Evolutionary conservation across 2,329 filamentous ascomycete species (phyloP), one percentile per base, ranked within the genome.

Genomic region (Aureobasidium leucospermi): DNA sequence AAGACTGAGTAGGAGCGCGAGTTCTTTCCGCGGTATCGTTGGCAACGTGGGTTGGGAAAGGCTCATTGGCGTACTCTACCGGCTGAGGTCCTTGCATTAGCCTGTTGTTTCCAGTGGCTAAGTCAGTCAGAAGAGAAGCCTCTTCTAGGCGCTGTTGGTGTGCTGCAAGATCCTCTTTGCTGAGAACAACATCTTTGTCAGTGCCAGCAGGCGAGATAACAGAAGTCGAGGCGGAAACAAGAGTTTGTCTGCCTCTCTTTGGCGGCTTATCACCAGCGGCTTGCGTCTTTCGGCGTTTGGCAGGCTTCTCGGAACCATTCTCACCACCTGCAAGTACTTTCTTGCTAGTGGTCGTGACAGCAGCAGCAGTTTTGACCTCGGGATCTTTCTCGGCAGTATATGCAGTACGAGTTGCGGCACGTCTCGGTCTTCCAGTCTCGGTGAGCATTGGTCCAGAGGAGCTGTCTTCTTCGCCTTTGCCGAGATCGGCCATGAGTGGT

Each of bases 391-490:
- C 87, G 60, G 80, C 83, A 43, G 83, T 83, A 76, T 86, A 92
- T 0, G 85, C 89, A 0, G 86, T 89, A 3, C 89, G 88, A 10
- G 89, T 88, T 29, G 79, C 79, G 45, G 77, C 78, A 51, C 79
- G 74, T 59, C 77, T 75, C 13, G 79, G 79, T 51, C 78, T 71
- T 46, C 79, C 78, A 64, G 71, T 77, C 45, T 79, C 78, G 31
- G 77, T 79, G 16, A 77, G 69, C 15, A 67, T 61, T 11, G 73
- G 71, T 16, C 71, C 74, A 38, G 73, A 67, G 68, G 62, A 70
- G 64, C 66, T 71, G 61, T 65, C 67, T 39, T 73, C 78, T 65
- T 68, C 74, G 63, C 59, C 71, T 66, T 65, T 69, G 58, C 82
- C 84, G 53, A 85, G 78, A 66, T 88, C 85, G 4, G 85, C 85